Percentiles rank a stretch among this genome's conserved stretches.
Evolutionary conservation across 768 basidiomycete species (phyloP).

Genomic region (Leccinum imitatum): DNA sequence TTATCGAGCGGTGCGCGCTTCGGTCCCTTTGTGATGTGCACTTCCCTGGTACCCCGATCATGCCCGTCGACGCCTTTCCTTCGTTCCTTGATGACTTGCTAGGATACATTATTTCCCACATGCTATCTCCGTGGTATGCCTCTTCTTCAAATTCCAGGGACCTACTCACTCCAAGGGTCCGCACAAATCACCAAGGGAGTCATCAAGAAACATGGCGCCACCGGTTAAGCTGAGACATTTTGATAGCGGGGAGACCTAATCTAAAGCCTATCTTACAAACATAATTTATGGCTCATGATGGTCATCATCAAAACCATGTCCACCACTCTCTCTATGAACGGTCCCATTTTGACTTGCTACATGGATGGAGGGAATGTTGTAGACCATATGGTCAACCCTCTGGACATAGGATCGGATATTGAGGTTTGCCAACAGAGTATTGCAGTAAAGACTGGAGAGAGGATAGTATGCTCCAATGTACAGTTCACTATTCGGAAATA

Average conservation of each 20-base stretch:
- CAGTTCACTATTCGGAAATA: not conserved
- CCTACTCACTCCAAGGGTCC: conserved; percentile 60
- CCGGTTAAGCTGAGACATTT: conserved; percentile 18
- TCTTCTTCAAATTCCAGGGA: conserved; percentile 90
- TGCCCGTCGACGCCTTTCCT: no score
- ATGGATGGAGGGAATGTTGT: not conserved
- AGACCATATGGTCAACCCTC: not conserved
- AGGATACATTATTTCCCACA: not conserved
- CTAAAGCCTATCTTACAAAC: not conserved
- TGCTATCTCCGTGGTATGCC: conserved; percentile 21
- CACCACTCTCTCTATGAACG: not conserved
- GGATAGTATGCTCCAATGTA: not conserved
- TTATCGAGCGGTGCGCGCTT: conserved; percentile 56
- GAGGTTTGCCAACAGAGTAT: not conserved
- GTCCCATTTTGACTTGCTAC: not conserved
- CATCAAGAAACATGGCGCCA: conserved; percentile 63
- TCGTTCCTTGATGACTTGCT: not conserved
- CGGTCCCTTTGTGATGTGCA: not conserved
- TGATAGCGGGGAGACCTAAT: no score
- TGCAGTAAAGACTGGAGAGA: not conserved
- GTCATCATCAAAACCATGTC: not conserved
- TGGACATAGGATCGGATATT: not conserved
- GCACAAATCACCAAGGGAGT: conserved; percentile 57
- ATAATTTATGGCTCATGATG: not conserved
- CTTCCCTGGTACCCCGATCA: not conserved